Conservation (phyloP, 805 yeast species). For the Yarrowia porcina region DNA sequence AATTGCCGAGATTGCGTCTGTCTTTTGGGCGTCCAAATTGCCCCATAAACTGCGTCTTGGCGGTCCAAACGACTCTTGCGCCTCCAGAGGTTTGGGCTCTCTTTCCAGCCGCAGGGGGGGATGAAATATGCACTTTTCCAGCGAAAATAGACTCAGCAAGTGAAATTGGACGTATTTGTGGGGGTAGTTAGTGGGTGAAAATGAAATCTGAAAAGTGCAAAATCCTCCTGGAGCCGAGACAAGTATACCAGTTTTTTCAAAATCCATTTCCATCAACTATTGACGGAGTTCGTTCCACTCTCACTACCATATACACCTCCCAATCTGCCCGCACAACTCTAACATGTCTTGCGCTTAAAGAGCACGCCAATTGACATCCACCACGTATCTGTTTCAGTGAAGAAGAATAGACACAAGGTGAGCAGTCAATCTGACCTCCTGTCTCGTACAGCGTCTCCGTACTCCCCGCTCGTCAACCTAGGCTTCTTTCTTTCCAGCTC, state of each 20-base stretch:
- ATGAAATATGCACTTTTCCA: constrained; percentile 2
- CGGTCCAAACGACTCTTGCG: background rate
- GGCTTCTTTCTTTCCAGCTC: background rate
- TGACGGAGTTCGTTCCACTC: no score
- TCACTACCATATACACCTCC: constrained; percentile 8
- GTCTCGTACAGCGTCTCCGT: no score
- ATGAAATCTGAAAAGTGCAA: background rate
- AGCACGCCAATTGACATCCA: constrained; percentile 2
- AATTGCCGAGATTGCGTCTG: constrained; percentile 3
- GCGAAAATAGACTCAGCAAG: constrained; percentile 6
- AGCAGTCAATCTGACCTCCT: no score
- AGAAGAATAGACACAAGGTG: no score
- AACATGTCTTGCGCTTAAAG: constrained; percentile 23
- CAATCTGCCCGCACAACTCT: constrained; percentile 8
- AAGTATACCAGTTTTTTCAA: background rate
- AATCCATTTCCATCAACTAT: background rate
- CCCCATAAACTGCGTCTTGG: constrained; percentile 11
- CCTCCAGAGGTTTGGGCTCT: background rate
- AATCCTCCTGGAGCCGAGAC: background rate
- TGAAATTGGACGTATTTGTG: background rate
- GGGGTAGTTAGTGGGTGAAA: background rate
- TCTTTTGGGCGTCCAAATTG: background rate
- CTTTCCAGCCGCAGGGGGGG: constrained; percentile 26
- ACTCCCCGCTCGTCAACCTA: no score
- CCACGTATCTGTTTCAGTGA: constrained; percentile 6